Base-by-base conservation (phyloP, 305 asterid species). In the Fraxinus velutina region DNA sequence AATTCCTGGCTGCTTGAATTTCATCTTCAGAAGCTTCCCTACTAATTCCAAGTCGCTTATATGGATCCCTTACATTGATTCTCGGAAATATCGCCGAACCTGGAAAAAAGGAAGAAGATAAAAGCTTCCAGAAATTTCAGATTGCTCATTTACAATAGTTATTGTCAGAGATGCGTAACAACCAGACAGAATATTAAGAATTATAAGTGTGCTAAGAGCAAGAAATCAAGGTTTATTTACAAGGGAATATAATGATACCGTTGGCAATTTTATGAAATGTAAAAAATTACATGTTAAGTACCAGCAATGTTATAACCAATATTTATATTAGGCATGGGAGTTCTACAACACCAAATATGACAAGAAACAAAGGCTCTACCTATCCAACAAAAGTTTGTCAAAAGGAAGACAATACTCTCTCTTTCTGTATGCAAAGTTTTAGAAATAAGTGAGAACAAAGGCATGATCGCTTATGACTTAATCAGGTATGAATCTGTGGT, bases 1-100 rank as follows among this genome's bases (percentile, higher is more conserved):
- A 93, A 88, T 89, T 93, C 78, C 95, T 86, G 34, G 98, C 93
- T 71, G 91, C 84, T 84, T 92, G 97, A 76, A 93, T 92, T 87
- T 93, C 98, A 64, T 92, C 95, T 87, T 92, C 94, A 62, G 97
- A 92, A 84, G 98, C 98, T 89, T 95, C 97, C 77, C 44, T 82
- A 86, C 91, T 91, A 86, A 95, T 89, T 78, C 99, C 97, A 62
- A 92, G 96, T 60, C 95, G 90, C 88, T 93, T 94, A 90, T 91
- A 92, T 64, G 98, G 97, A 86, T 96, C 97, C 86, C 78, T 86
- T 42, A 92, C 90, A 80, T 89, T 87, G 71, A 94, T 94, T 87
- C 98, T 89, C 29, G 99, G 99, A 87, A 94, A 96, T 79, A 90
- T 80, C 77, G 86, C 99, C 91, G 93, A 5, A 64, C 47, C 78